phyloP scores from a whole-genome alignment of 306 rosid species.

The Prinsepia uniflora region DNA sequence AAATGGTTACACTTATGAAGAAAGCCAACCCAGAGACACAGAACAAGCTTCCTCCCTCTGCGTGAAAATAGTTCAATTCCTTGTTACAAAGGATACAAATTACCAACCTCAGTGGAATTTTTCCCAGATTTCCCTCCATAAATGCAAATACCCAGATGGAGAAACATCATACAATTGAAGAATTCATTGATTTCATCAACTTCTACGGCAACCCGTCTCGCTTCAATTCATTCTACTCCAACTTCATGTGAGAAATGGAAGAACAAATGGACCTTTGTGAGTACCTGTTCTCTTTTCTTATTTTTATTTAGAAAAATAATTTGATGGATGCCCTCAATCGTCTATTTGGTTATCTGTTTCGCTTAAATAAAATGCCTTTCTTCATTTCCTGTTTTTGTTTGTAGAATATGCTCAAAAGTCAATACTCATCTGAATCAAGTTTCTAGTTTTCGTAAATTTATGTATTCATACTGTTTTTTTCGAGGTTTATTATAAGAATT shows the following conservation, averaged over 20 bases:
- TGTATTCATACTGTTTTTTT: not conserved
- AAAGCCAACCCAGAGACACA: not conserved
- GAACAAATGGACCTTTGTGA: constrained; percentile 51
- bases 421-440: not conserved
- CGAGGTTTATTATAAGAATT: not conserved
- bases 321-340: not conserved
- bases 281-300: constrained; percentile 13
- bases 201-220: constrained; percentile 20
- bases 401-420: not conserved
- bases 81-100: not conserved
- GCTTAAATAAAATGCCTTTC: too few relatives aligned
- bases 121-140: not conserved
- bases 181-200: constrained; percentile 35
- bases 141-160: constrained; percentile 59
- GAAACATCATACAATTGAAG: constrained; percentile 38
- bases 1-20: not conserved
- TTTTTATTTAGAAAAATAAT: not conserved
- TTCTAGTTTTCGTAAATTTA: not conserved
- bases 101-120: not conserved
- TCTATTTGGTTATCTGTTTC: too few relatives aligned
- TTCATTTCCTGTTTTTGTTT: not conserved
- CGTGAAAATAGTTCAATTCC: constrained; percentile 5
- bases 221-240: constrained; percentile 63
- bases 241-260: constrained; percentile 44
- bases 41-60: not conserved